A percentile compares a stretch with the other conserved stretches of the same genome.
phyloP scores from a whole-genome alignment of 2,329 filamentous ascomycete species.

The Sporothrix schenckii region DNA sequence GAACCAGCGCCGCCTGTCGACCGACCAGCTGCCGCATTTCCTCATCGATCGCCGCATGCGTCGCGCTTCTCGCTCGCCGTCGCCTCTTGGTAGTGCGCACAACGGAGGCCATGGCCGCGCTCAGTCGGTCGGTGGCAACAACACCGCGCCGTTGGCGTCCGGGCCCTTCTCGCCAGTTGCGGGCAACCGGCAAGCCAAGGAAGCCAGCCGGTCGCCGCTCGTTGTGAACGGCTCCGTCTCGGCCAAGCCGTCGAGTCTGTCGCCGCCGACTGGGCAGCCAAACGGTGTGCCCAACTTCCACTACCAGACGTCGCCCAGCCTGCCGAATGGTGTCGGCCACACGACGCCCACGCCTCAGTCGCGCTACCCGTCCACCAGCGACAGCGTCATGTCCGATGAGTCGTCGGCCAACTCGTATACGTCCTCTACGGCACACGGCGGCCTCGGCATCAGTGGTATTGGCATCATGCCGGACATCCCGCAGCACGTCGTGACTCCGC shows the following conservation, averaged over 20 bases:
- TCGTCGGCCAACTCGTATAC: conserved; percentile 41
- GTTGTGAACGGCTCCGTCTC: conserved; percentile 44
- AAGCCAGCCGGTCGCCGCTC: conserved; percentile 37
- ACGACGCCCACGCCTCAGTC: conserved; percentile 36
- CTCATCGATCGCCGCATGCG: conserved; percentile 58
- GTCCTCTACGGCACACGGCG: conserved; percentile 39
- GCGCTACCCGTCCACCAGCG: conserved; percentile 40
- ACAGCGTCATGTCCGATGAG: conserved; percentile 40
- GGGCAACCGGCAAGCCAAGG: conserved; percentile 41
- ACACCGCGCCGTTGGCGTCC: conserved; percentile 48
- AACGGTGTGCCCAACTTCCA: conserved; percentile 8
- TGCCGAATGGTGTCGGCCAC: not conserved
- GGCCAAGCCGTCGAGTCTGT: conserved; percentile 35
- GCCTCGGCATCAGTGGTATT: conserved; percentile 37
- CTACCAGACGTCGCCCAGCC: conserved; percentile 8
- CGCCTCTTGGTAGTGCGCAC: conserved; percentile 48
- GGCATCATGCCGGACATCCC: conserved; percentile 30
- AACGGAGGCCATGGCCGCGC: conserved; percentile 49
- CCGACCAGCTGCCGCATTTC: conserved; percentile 58
- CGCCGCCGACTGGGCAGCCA: conserved; percentile 29
- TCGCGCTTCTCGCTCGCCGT: conserved; percentile 59
- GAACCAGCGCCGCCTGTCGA: conserved; percentile 52
- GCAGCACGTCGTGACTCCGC: conserved; percentile 35
- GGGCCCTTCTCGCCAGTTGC: conserved; percentile 43
- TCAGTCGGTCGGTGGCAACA: conserved; percentile 48